These are phyloP conservation scores for Coniella vitis DNA, from an alignment of 2,329 filamentous ascomycete species.

Conservation along the genomic window DNA sequence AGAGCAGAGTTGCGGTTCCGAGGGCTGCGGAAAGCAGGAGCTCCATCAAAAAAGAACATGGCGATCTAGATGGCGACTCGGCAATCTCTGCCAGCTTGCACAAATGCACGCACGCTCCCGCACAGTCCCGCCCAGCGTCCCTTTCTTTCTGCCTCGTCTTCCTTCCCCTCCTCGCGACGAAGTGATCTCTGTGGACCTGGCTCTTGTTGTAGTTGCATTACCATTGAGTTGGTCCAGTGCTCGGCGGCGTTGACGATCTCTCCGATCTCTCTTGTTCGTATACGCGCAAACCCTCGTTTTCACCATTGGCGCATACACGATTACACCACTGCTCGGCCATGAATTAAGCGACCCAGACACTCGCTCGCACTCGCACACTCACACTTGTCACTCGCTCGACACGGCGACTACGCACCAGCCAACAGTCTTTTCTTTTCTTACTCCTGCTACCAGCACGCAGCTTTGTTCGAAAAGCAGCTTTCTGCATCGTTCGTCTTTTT, in stretches of 20 bases:
- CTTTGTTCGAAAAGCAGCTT: background rate
- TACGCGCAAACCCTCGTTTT: background rate
- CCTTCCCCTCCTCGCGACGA: background rate
- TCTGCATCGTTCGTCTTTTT: no score
- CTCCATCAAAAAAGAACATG: no score
- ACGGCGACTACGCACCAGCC: background rate
- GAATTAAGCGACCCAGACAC: background rate
- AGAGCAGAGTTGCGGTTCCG: no score
- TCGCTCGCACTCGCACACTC: background rate
- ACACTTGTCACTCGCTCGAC: background rate
- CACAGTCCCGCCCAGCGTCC: background rate
- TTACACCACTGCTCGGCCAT: background rate
- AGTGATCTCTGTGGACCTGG: background rate
- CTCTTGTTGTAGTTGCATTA: background rate
- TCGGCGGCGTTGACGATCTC: background rate
- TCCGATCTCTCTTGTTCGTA: background rate
- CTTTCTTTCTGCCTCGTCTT: background rate
- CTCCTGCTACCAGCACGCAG: background rate
- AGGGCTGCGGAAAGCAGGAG: no score
- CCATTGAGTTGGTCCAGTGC: slow-evolving; percentile 1
- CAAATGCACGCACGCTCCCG: background rate
- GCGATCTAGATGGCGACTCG: background rate
- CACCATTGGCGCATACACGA: background rate
- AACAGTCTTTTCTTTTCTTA: background rate
- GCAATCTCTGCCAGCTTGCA: background rate